These are phyloP conservation scores for Aechmea fasciata DNA, from an alignment of 176 grass and related monocot species.

Conservation along the genomic window DNA sequence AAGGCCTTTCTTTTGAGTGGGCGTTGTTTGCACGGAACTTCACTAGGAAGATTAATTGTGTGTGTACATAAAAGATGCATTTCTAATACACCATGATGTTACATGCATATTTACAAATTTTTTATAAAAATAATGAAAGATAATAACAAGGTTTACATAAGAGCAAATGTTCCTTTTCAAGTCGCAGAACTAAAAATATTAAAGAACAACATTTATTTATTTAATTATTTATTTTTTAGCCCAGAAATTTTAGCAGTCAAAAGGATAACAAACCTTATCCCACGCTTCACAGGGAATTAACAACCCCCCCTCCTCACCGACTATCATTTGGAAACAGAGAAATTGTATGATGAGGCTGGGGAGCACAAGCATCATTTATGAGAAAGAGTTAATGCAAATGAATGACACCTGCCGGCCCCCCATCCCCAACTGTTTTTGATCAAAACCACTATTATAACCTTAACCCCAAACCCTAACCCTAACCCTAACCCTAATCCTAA, in stretches of 20 bases:
- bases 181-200: neutral
- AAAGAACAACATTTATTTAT: neutral
- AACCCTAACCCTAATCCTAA: constrained; percentile 4
- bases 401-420: neutral
- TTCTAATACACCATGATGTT: too few species aligned
- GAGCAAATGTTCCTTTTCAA: too few species aligned
- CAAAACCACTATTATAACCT: neutral
- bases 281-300: neutral
- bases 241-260: neutral
- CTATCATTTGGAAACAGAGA: neutral
- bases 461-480: constrained; percentile 28
- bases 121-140: too few species aligned
- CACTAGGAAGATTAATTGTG: too few species aligned
- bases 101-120: too few species aligned
- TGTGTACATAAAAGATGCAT: too few species aligned
- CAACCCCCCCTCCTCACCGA: neutral
- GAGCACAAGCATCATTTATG: neutral
- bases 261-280: neutral
- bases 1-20: too few species aligned
- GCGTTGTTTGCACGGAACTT: too few species aligned
- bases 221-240: neutral
- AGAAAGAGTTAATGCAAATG: neutral
- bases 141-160: too few species aligned
- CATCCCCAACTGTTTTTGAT: neutral
- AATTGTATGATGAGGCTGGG: neutral